Conservation (phyloP, 306 rosid genomes). For the Lithocarpus polystachyus region DNA sequence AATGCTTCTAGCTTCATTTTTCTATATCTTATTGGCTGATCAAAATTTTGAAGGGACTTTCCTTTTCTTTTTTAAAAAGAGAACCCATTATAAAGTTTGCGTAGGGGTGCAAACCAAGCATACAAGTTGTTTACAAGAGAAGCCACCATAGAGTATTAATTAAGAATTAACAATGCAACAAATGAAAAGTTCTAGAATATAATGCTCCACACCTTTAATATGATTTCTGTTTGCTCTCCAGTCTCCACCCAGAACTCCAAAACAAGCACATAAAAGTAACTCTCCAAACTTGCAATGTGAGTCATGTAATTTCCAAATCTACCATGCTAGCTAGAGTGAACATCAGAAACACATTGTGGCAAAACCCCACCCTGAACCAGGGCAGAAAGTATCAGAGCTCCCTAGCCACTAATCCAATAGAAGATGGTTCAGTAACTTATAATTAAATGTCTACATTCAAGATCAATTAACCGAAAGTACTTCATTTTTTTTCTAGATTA, state of each 20-base stretch:
- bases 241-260: background rate
- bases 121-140: background rate
- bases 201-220: background rate
- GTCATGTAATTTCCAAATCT: background rate
- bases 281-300: background rate
- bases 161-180: background rate
- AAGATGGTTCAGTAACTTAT: no score
- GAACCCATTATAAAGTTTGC: background rate
- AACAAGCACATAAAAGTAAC: background rate
- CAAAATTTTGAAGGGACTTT: background rate
- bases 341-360: background rate
- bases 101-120: background rate
- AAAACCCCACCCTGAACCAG: background rate
- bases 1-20: slow-evolving; percentile 1
- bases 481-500: no score
- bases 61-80: no score
- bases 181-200: background rate
- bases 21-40: background rate
- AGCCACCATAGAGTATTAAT: background rate
- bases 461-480: no score
- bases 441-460: no score
- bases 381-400: background rate
- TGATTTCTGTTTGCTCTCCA: background rate
- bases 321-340: background rate
- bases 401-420: background rate